phyloP scores from a whole-genome alignment of 495 filamentous ascomycete species.

The Podospora bellae-mahoneyi region DNA sequence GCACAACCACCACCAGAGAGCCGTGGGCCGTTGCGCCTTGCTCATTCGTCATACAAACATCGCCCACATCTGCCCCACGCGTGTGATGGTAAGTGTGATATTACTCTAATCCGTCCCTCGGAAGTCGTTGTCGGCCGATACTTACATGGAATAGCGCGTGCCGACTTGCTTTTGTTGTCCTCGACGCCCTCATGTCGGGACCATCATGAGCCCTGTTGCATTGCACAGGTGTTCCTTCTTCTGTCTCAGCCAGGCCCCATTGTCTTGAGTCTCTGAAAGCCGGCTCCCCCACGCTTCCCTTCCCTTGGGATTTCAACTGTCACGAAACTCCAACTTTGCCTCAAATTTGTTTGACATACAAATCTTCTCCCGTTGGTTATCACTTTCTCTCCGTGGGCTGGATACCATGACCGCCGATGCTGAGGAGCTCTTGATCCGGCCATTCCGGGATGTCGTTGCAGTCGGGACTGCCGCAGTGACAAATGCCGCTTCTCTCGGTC shows the following conservation, averaged over 20 bases:
- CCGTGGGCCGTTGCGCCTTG: slow-evolving; percentile 1
- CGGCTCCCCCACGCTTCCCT: background rate
- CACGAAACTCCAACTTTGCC: background rate
- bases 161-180: background rate
- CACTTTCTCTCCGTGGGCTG: background rate
- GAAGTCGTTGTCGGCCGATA: background rate
- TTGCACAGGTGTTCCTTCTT: background rate
- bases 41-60: background rate
- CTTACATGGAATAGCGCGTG: background rate
- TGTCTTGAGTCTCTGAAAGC: background rate
- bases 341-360: background rate
- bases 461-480: slow-evolving; percentile 32
- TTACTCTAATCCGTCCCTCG: background rate
- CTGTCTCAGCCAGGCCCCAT: background rate
- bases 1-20: background rate
- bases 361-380: background rate
- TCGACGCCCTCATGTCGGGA: background rate
- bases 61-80: background rate
- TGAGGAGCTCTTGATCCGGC: slow-evolving; percentile 39
- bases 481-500: slow-evolving; percentile 30
- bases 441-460: slow-evolving; percentile 37
- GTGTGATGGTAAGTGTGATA: background rate
- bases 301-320: background rate
- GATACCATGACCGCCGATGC: slow-evolving; percentile 32
- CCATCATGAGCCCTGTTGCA: background rate